Conservation (phyloP, 1,284 basidiomycete species). For the Afroboletus lepidellus region DNA sequence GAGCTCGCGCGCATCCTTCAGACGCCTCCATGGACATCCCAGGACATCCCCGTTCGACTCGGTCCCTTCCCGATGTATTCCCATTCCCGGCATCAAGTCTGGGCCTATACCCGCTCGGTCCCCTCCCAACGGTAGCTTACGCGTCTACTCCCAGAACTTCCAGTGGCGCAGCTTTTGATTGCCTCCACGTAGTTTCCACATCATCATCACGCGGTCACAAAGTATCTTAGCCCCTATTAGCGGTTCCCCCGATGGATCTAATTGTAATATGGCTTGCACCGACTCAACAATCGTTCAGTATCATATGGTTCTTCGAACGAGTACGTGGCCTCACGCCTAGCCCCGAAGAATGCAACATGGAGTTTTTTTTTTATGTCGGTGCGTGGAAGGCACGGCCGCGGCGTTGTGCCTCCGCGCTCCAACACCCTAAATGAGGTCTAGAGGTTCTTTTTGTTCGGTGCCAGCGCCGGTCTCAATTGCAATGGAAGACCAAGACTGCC, state of each 20-base stretch:
- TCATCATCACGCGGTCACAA: conserved; percentile 3
- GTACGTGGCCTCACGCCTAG: conserved; percentile 5
- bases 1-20: background rate
- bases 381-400: conserved; percentile 14
- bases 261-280: background rate
- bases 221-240: conserved; percentile 14
- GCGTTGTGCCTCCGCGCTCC: conserved; percentile 19
- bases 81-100: background rate
- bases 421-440: background rate
- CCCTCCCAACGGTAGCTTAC: background rate
- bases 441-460: conserved; percentile 5
- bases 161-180: conserved; percentile 7
- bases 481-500: conserved; percentile 6
- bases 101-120: background rate
- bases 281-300: background rate
- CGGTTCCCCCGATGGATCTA: conserved; percentile 2
- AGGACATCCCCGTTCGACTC: background rate
- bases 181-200: background rate
- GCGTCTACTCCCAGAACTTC: background rate
- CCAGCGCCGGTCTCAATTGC: conserved; percentile 5
- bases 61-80: background rate
- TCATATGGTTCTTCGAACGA: conserved; percentile 10
- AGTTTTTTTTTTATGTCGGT: conserved; percentile 1
- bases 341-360: conserved; percentile 12
- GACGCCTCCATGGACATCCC: too few relatives aligned